Conservation (phyloP, 2,329 filamentous ascomycete species). For the Aquanectria penicillioides region DNA sequence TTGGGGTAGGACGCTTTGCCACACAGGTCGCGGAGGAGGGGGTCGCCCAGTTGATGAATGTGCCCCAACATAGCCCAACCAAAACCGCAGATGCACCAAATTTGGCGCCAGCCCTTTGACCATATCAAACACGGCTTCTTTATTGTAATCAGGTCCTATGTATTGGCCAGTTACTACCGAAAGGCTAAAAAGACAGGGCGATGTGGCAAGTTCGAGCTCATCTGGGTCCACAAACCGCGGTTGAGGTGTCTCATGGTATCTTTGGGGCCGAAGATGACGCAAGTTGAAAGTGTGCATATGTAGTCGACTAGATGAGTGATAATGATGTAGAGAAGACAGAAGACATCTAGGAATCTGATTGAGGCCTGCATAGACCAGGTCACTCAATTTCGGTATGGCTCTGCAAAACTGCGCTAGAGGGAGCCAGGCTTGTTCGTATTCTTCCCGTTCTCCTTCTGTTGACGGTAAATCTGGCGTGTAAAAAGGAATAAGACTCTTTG, state of each 20-base stretch:
- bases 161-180: not conserved
- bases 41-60: fast-evolving
- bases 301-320: not conserved
- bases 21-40: not conserved
- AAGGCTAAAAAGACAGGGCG: not conserved
- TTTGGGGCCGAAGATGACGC: not conserved
- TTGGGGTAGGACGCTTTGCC: not conserved
- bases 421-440: not conserved
- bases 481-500: not conserved
- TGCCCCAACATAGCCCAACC: not conserved
- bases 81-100: not conserved
- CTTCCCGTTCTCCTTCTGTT: not conserved
- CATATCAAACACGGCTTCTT: not conserved
- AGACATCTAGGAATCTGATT: not conserved
- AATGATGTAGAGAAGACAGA: not conserved
- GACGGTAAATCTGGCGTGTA: not conserved
- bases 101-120: not conserved
- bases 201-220: not conserved
- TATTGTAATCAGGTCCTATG: not conserved
- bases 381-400: not conserved
- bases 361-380: not conserved
- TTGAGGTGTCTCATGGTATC: not conserved
- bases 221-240: not conserved
- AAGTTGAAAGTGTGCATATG: not conserved
- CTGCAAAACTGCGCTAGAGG: not conserved